phyloP scores from a whole-genome alignment of 192 early-diverging fungal genomes.

The Coemansia sp. region DNA sequence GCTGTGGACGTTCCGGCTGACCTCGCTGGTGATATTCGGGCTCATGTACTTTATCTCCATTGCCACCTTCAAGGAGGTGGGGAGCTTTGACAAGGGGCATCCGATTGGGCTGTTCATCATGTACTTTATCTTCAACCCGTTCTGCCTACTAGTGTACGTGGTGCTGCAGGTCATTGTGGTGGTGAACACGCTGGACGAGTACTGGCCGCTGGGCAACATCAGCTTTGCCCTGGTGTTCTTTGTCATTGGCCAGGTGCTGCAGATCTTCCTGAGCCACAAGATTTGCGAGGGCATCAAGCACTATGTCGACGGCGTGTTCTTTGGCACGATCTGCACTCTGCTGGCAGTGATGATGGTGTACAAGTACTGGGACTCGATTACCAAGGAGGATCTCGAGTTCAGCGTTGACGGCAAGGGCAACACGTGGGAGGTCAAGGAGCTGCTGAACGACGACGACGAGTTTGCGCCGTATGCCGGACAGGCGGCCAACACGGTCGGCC shows the following conservation, averaged over 20 bases:
- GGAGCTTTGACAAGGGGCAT: conserved; percentile 53
- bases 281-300: conserved; percentile 89
- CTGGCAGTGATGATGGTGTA: conserved; percentile 98
- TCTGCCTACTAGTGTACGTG: conserved; percentile 79
- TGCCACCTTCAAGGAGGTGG: conserved; percentile 69
- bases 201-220: conserved; percentile 94
- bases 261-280: conserved; percentile 70
- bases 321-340: conserved; percentile 83
- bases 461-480: conserved; percentile 46
- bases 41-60: conserved; percentile 74
- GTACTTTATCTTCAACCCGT: conserved; percentile 82
- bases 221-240: conserved; percentile 85
- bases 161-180: conserved; percentile 91
- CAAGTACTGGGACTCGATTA: conserved; percentile 99
- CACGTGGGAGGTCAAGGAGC: conserved; percentile 78
- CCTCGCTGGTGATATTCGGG: conserved; percentile 73
- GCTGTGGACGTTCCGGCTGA: conserved; percentile 90
- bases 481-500: conserved; percentile 45
- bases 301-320: conserved; percentile 97
- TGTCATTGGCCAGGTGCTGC: conserved; percentile 74
- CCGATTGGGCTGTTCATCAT: conserved; percentile 78
- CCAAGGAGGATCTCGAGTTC: conserved; percentile 97
- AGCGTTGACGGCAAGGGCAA: conserved; percentile 69
- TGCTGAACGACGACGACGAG: conserved; percentile 48
- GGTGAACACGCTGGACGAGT: conserved; percentile 88